Evolutionary conservation across 2,329 filamentous ascomycete genomes (phyloP).

Genomic region (Xylaria sp.): DNA sequence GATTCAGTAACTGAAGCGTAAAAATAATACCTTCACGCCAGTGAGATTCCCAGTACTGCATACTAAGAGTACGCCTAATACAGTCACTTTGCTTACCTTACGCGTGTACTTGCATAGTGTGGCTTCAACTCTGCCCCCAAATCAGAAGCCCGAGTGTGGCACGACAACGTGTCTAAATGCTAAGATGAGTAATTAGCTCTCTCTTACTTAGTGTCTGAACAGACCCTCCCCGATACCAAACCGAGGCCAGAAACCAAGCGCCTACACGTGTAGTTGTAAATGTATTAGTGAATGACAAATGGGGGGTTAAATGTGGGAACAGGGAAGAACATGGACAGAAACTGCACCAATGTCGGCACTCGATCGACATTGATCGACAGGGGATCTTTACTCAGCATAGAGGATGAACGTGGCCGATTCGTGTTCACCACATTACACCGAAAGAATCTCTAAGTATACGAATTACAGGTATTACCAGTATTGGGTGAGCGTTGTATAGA

Average conservation of each 20-base stretch:
- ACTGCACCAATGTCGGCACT: conserved; percentile 28
- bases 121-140: background rate
- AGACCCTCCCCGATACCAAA: conserved; percentile 29
- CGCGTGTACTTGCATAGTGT: background rate
- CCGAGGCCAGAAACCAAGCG: conserved; percentile 1
- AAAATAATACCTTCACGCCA: background rate
- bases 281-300: conserved; percentile 25
- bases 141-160: no score
- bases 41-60: background rate
- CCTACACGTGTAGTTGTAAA: background rate
- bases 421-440: conserved; percentile 5
- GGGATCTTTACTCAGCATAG: conserved; percentile 26
- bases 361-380: conserved; percentile 34
- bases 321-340: conserved; percentile 1
- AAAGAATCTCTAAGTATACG: background rate
- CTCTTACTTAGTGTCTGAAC: conserved; percentile 10
- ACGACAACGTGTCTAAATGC: background rate
- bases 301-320: conserved; percentile 9
- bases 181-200: conserved; percentile 18
- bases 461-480: background rate
- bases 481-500: background rate
- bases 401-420: conserved; percentile 16
- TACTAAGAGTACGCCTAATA: background rate
- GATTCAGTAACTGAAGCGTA: background rate
- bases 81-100: conserved; percentile 4